Percentiles rank a stretch among this genome's conserved stretches.
phyloP scores from a whole-genome alignment of 2,329 filamentous ascomycete species.

The Chrysoporthe puriensis region DNA sequence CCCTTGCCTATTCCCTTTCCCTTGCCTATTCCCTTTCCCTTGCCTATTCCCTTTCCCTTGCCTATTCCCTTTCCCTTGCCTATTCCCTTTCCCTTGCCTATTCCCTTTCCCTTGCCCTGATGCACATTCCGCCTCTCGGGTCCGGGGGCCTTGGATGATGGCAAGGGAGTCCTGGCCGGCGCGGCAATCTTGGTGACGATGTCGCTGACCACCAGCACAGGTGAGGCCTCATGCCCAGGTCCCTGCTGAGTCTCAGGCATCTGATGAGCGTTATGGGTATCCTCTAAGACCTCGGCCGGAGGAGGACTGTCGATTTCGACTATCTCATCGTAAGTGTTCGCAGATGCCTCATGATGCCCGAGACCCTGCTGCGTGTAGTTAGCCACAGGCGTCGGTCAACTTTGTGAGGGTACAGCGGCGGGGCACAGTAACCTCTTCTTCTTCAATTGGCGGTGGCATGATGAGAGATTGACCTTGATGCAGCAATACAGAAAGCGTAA shows the following conservation, averaged over 20 bases:
- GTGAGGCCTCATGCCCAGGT: constrained; percentile 1
- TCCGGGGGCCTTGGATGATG: not conserved
- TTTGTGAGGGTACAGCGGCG: not conserved
- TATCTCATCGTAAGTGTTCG: not conserved
- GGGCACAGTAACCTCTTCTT: constrained; percentile 8
- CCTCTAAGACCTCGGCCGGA: not conserved
- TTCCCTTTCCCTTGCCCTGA: not conserved
- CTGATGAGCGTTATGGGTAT: not conserved
- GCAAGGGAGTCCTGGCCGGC: not conserved
- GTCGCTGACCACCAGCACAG: constrained; percentile 21
- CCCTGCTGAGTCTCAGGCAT: not conserved
- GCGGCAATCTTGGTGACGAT: constrained; percentile 6
- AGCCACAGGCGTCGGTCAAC: constrained; percentile 2
- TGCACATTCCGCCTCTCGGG: not conserved
- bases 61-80: too few relatives aligned
- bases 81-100: not conserved
- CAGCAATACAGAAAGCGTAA: not conserved
- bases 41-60: too few relatives aligned
- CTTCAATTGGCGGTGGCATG: constrained; percentile 19
- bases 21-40: too few relatives aligned
- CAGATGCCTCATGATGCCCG: not conserved
- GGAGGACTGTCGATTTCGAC: not conserved
- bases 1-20: too few relatives aligned
- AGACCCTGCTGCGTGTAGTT: constrained; percentile 8
- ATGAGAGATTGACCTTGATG: not conserved